A percentile compares a stretch with the other conserved stretches of the same genome.
Conservation (phyloP, 2,329 filamentous ascomycete genomes). For the Ascochyta lentis region DNA sequence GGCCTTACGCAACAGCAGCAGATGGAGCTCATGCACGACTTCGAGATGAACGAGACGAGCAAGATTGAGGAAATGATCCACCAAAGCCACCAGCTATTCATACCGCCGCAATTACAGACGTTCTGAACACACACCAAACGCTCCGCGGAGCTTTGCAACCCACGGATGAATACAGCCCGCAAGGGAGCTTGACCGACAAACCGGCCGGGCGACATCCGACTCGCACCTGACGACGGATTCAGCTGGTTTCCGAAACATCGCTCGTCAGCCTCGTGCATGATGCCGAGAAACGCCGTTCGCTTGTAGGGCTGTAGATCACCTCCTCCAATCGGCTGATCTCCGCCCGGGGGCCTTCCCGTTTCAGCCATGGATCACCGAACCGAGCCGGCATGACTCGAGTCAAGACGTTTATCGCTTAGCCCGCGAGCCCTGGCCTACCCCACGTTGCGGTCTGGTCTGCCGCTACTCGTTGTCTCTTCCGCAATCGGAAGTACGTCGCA, state of each 20-base stretch:
- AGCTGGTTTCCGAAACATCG: neutral
- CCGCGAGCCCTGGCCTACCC: neutral
- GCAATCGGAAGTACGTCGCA: neutral
- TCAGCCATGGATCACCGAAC: neutral
- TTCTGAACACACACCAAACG: slow-evolving; percentile 28
- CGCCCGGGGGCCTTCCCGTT: neutral
- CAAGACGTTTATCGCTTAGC: too few species aligned
- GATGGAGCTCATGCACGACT: slow-evolving; percentile 78
- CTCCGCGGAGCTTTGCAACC: neutral
- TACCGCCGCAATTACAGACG: slow-evolving; percentile 36
- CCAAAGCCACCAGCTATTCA: slow-evolving; percentile 49
- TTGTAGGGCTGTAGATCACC: neutral
- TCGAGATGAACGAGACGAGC: slow-evolving; percentile 64
- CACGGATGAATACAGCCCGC: neutral
- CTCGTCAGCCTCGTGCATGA: slow-evolving; percentile 2
- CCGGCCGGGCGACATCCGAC: neutral
- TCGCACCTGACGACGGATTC: neutral
- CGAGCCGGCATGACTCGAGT: slow-evolving; percentile 7
- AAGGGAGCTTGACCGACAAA: slow-evolving; percentile 1
- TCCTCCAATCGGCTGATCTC: slow-evolving; percentile 5
- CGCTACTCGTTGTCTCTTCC: neutral
- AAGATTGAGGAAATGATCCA: slow-evolving; percentile 52
- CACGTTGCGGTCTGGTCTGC: neutral
- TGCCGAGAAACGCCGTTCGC: slow-evolving; percentile 4
- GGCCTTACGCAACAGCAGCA: slow-evolving; percentile 80